Conservation (phyloP, 2,329 filamentous ascomycete genomes). For the Fusarium keratoplasticum region DNA sequence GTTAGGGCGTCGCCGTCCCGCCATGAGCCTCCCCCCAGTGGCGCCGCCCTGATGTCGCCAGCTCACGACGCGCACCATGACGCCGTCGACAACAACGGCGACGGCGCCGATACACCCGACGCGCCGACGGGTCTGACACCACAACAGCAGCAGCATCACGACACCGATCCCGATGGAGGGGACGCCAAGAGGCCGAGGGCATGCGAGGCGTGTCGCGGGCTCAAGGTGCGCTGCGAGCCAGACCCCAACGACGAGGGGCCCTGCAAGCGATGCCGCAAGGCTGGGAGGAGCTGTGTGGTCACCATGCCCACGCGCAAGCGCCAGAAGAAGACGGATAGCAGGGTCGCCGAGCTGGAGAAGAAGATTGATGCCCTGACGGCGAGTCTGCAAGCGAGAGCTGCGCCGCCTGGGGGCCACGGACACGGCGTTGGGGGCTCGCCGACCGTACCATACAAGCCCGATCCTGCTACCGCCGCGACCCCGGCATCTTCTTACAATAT, state of each 20-base stretch:
- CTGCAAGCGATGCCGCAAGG: slow-evolving; percentile 83
- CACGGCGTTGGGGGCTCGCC: slow-evolving; percentile 21
- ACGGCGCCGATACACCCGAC: slow-evolving; percentile 40
- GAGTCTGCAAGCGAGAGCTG: slow-evolving; percentile 72
- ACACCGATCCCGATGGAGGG: slow-evolving; percentile 38
- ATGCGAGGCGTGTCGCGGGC: slow-evolving; percentile 79
- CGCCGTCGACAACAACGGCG: slow-evolving; percentile 21
- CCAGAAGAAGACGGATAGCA: slow-evolving; percentile 91
- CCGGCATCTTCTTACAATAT: slow-evolving; percentile 13
- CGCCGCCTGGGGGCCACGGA: slow-evolving; percentile 29
- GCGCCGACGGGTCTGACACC: slow-evolving; percentile 36
- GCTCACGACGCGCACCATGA: slow-evolving; percentile 22
- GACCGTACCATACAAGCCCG: slow-evolving; percentile 14
- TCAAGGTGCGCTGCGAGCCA: slow-evolving; percentile 89
- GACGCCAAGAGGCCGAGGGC: slow-evolving; percentile 77
- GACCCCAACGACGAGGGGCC: slow-evolving; percentile 73
- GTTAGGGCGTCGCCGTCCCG: slow-evolving; percentile 32
- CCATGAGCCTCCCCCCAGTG: slow-evolving; percentile 17
- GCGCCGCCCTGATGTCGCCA: slow-evolving; percentile 18
- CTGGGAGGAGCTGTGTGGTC: slow-evolving; percentile 80
- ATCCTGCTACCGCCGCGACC: slow-evolving; percentile 13
- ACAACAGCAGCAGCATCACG: slow-evolving; percentile 30
- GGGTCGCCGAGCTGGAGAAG: slow-evolving; percentile 90
- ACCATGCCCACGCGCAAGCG: slow-evolving; percentile 81
- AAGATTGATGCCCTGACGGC: slow-evolving; percentile 92